Percentiles rank a stretch among this genome's conserved stretches.
Conservation (phyloP, 2,329 filamentous ascomycete species). For the Cercospora sp. region DNA sequence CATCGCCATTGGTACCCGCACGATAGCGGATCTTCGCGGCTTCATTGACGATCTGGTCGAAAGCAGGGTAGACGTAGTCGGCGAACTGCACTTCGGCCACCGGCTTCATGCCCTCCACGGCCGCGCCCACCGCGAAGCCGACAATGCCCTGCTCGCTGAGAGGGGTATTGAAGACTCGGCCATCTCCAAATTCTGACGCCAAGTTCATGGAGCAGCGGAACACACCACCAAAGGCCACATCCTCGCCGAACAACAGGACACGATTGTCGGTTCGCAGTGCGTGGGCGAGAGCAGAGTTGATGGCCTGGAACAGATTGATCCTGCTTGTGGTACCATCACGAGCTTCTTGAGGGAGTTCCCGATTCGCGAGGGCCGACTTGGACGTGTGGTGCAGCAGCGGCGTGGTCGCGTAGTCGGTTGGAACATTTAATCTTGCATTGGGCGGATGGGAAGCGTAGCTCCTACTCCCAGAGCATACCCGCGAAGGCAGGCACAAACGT, state of each 20-base stretch:
- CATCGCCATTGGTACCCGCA: slow-evolving; percentile 53
- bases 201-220: slow-evolving; percentile 86
- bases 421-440: slow-evolving; percentile 72
- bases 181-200: slow-evolving; percentile 79
- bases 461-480: slow-evolving; percentile 1
- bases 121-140: slow-evolving; percentile 87
- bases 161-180: slow-evolving; percentile 95
- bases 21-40: slow-evolving; percentile 85
- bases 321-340: slow-evolving; percentile 65
- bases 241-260: slow-evolving; percentile 91
- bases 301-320: slow-evolving; percentile 90
- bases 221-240: slow-evolving; percentile 94
- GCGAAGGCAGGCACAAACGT: background rate
- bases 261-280: slow-evolving; percentile 81
- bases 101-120: slow-evolving; percentile 87
- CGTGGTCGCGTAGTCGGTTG: slow-evolving; percentile 82
- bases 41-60: slow-evolving; percentile 93
- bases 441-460: slow-evolving; percentile 53
- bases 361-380: slow-evolving; percentile 67
- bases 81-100: slow-evolving; percentile 96
- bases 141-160: slow-evolving; percentile 91
- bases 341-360: slow-evolving; percentile 62
- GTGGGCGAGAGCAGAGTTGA: slow-evolving; percentile 85
- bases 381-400: slow-evolving; percentile 79
- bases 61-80: slow-evolving; percentile 90